phyloP scores from a whole-genome alignment of 2,329 filamentous ascomycete species.

The Neopestalotiopsis rosae region DNA sequence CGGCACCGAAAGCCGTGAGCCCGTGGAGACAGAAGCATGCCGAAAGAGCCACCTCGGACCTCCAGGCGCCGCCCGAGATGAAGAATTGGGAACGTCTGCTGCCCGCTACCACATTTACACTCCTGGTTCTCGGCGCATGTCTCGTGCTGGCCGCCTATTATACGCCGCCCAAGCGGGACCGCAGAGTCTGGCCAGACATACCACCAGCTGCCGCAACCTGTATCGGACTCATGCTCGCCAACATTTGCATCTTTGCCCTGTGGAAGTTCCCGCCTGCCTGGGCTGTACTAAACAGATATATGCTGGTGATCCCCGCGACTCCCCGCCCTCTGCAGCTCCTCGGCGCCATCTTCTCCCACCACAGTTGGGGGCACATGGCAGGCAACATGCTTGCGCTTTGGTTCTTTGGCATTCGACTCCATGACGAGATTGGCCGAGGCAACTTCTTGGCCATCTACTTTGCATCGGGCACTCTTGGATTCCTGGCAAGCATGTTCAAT shows the following conservation, averaged over 20 bases:
- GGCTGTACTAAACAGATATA: conserved; percentile 70
- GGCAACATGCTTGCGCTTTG: conserved; percentile 70
- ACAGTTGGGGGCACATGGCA: conserved; percentile 62
- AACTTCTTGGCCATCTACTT: conserved; percentile 73
- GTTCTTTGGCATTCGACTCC: conserved; percentile 69
- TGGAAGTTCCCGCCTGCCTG: conserved; percentile 72
- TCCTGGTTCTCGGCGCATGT: conserved; percentile 49
- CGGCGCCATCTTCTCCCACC: conserved; percentile 73
- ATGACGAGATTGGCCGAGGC: conserved; percentile 73
- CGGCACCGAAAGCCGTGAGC: conserved; percentile 42
- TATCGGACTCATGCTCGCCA: conserved; percentile 63
- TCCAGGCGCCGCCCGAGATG: conserved; percentile 58
- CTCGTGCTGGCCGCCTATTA: conserved; percentile 54
- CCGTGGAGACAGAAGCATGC: conserved; percentile 46
- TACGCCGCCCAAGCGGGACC: conserved; percentile 51
- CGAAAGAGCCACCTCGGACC: conserved; percentile 53
- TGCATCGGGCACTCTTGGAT: conserved; percentile 61
- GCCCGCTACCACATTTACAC: conserved; percentile 57
- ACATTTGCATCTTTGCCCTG: conserved; percentile 58
- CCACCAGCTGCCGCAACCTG: conserved; percentile 70
- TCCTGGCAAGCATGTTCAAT: conserved; percentile 60
- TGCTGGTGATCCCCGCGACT: conserved; percentile 68
- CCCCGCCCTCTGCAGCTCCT: conserved; percentile 67
- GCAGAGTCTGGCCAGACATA: conserved; percentile 63
- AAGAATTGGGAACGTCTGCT: conserved; percentile 57